Base-by-base conservation (phyloP, 495 filamentous ascomycete species). In the Annulohypoxylon stygium region DNA sequence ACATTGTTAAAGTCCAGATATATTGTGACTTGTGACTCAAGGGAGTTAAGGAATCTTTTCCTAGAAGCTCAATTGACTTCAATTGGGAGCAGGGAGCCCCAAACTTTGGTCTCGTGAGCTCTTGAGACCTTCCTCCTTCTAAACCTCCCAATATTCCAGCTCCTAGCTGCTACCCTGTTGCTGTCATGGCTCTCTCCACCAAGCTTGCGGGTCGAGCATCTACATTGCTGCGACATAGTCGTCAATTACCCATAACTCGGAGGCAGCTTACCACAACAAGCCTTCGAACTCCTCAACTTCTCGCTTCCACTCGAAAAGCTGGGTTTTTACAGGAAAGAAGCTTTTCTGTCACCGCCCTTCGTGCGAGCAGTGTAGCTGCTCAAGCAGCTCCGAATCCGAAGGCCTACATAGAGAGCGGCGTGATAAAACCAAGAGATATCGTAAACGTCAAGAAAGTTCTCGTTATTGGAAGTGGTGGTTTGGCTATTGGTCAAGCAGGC, bases 381-480 rank as follows among this genome's bases (percentile, higher is more conserved):
- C 89, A 95, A 80, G 82, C 86, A 71, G 90, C 93, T 47, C 95
- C 94, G 36, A 92, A 92, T 75, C 91, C 95, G 18, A 90, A 95
- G 77, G 93, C 95, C 58, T 97, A 97, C 80, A 85, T 98, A 63
- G 88, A 91, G 59, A 97, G 93, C 81, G 95, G 94, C 62, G 92
- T 88, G 57, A 89, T 98, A 70, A 91, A 91, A 75, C 91, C 89
- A 51, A 86, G 83, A 69, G 87, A 94, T 74, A 80, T 92, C 54
- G 91, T 98, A 48, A 90, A 97, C 83, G 96, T 99, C 64, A 97
- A 95, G 86, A 99, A 98, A 86, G 96, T 98, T n/a, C 86, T 99
- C 58, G 93, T 99, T 61, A 93, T 99, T 78, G 96, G 96, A 43
- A 93, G 91, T 82, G 96, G 96, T 82, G 96, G 96, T 82, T 88